Percentiles rank a stretch among this genome's conserved stretches.
These are phyloP conservation scores for Gardenia jasminoides DNA, from an alignment of 257 asterid species.

Conservation along the genomic window DNA sequence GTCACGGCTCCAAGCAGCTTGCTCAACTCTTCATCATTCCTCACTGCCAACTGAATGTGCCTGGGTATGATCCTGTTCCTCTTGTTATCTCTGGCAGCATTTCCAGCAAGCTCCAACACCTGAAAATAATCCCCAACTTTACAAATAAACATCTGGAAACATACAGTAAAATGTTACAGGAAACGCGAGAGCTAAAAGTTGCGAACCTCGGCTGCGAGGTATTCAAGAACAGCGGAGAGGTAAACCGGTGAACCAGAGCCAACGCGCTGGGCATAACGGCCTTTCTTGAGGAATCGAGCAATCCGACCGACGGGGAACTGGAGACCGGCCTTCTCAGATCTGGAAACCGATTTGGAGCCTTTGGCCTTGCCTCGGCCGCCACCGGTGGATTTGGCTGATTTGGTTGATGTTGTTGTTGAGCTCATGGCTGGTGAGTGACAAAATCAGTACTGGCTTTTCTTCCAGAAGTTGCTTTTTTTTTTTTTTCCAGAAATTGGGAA, in stretches of 20 bases:
- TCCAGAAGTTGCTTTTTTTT: too few relatives aligned
- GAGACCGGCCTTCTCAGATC: constrained; percentile 19
- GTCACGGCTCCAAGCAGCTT: constrained; percentile 57
- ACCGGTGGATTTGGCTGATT: constrained; percentile 30
- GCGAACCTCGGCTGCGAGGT: constrained; percentile 3
- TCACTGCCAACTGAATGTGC: constrained; percentile 68
- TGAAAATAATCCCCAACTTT: background rate
- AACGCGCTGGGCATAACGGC: constrained; percentile 21
- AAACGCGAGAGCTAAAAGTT: background rate
- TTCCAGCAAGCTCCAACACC: constrained; percentile 75
- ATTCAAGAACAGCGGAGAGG: constrained; percentile 28
- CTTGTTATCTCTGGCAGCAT: constrained; percentile 68
- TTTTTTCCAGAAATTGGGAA: background rate
- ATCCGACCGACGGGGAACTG: constrained; percentile 19
- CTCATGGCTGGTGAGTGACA: constrained; percentile 25
- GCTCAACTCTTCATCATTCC: constrained; percentile 69
- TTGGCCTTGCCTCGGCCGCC: constrained; percentile 19
- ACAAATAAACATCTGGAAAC: too few relatives aligned
- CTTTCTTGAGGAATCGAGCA: constrained; percentile 11
- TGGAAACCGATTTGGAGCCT: constrained; percentile 17
- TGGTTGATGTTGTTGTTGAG: constrained; percentile 20
- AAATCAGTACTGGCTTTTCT: too few relatives aligned
- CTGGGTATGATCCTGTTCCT: constrained; percentile 62
- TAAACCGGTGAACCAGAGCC: constrained; percentile 29
- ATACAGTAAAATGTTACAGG: background rate